These are phyloP conservation scores for Exobasidium cylindrosporum DNA, from an alignment of 1,284 basidiomycete species.

Conservation along the genomic window DNA sequence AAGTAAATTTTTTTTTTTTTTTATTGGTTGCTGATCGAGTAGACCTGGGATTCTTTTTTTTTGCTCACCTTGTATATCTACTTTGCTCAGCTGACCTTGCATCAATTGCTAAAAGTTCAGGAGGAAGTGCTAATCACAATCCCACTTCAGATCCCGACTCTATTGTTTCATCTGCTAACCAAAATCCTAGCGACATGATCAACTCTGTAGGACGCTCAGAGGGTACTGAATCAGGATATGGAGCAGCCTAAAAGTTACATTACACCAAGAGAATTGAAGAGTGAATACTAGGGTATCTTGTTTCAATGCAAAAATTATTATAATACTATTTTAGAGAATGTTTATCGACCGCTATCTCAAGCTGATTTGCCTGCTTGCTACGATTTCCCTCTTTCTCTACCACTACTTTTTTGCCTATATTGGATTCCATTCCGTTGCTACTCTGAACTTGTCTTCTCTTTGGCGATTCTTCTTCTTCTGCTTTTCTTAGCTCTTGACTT, in stretches of 20 bases:
- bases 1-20: too few species aligned
- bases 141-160: conserved; percentile 7
- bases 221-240: conserved; percentile 9
- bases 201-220: conserved; percentile 1
- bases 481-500: background rate
- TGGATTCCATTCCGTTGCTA: background rate
- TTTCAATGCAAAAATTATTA: too few species aligned
- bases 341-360: background rate
- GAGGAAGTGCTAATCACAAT: conserved; percentile 4
- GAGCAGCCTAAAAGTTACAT: too few species aligned
- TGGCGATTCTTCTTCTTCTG: background rate
- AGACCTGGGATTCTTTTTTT: too few species aligned
- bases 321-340: too few species aligned
- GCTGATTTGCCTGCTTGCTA: background rate
- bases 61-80: background rate
- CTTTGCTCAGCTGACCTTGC: conserved; percentile 10
- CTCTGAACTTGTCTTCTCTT: background rate
- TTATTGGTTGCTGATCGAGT: too few species aligned
- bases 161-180: conserved; percentile 3
- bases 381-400: background rate
- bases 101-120: conserved; percentile 11
- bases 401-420: background rate
- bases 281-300: too few species aligned
- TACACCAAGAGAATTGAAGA: too few species aligned
- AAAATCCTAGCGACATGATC: conserved; percentile 2